Base-by-base conservation (phyloP, 1,139 yeast species). In the Ogataea hybrid region DNA sequence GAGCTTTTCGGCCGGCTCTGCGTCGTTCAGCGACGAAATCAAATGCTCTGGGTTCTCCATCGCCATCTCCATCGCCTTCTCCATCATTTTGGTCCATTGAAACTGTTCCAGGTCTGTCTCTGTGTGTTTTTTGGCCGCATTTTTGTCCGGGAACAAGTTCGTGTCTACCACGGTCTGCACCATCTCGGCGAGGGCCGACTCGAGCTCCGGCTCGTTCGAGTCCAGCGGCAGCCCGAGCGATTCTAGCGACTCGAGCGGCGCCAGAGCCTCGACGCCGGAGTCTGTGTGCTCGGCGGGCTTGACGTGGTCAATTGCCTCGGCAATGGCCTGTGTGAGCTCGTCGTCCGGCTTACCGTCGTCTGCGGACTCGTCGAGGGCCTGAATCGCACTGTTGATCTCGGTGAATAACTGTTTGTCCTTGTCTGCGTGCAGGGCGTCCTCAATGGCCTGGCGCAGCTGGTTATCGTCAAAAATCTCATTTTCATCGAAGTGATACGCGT, bases 11-110 rank as follows among this genome's bases (percentile, higher is more conserved):
- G 44, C 32, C n/a, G 41, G 25, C 22, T 37, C 36, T 6, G 37
- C 39, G 29, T 37, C 67, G 41, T 74, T 77, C 51, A 78, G 60
- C 44, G 72, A 75, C 22, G 75, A 71, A 33, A 79, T 61, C 30
- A 80, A 68, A 21, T 76, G 77, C 25, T 72, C 75, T 5, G 85
- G 84, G 48, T 78, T 75, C 49, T 78, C 82, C 73, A 79, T 71
- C 0, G 90, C 90, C 83, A 82, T 73, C 37, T 75, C 75, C 63
- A 82, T 72, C 0, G 89, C 90, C 62, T 81, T 81, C 51, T 80
- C 84, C 69, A 83, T 73, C 50, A 84, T 83, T 51, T 78, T 84
- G 54, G 78, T 80, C 79, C 77, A 74, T 48, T 73, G 77, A 35
- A 70, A 59, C 46, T 68, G 72, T 41, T 73, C 77, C 36, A 80